phyloP scores from a whole-genome alignment of 345 rosid genomes.

The Rubroshorea leprosula region DNA sequence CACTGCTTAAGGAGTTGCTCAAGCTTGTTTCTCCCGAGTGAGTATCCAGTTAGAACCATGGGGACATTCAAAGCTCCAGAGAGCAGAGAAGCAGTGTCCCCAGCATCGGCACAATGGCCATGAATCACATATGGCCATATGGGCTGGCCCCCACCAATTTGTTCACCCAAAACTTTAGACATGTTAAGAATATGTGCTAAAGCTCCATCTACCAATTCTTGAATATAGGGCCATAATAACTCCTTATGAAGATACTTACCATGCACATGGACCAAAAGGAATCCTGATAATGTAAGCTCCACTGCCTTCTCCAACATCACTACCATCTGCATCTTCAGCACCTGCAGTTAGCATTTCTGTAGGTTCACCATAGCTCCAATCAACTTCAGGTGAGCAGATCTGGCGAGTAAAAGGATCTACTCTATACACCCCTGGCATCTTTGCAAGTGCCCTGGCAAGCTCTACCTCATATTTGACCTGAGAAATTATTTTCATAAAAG shows the following conservation, averaged over 20 bases:
- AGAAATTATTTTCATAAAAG: slow-evolving; percentile 4
- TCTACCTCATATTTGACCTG: slow-evolving; percentile 98
- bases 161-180: slow-evolving; percentile 87
- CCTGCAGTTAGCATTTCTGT: slow-evolving; percentile 80
- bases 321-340: slow-evolving; percentile 52
- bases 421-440: slow-evolving; percentile 94
- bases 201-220: slow-evolving; percentile 96
- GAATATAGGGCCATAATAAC: slow-evolving; percentile 81
- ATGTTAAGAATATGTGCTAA: slow-evolving; percentile 80
- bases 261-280: slow-evolving; percentile 91
- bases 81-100: slow-evolving; percentile 82
- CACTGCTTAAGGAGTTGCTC: slow-evolving; percentile 96
- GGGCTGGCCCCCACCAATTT: slow-evolving; percentile 75
- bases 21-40: slow-evolving; percentile 94
- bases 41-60: slow-evolving; percentile 96
- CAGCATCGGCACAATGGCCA: slow-evolving; percentile 96
- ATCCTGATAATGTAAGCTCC: slow-evolving; percentile 93
- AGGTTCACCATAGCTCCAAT: slow-evolving; percentile 99
- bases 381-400: slow-evolving; percentile 74
- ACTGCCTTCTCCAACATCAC: slow-evolving; percentile 80
- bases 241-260: slow-evolving; percentile 77
- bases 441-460: slow-evolving; percentile 89
- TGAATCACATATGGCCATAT: slow-evolving; percentile 97
- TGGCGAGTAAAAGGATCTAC: slow-evolving; percentile 96
- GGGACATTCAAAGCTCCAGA: slow-evolving; percentile 97